Evolutionary conservation across 352 stramenopile genomes (phyloP), one percentile per base, ranked within the genome.

Genomic region (Pythium aphanidermatum): DNA sequence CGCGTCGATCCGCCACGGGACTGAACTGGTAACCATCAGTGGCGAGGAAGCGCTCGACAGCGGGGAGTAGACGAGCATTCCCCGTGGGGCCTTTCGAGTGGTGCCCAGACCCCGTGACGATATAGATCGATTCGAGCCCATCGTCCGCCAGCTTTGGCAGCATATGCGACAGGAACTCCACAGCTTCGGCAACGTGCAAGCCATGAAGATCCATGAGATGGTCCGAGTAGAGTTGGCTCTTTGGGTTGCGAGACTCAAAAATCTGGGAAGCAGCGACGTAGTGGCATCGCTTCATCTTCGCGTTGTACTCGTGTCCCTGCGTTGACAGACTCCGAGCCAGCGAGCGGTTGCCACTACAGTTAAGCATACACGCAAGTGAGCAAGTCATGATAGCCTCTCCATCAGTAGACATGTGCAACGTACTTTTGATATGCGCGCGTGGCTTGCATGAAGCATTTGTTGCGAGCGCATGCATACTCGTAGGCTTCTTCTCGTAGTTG

Each of bases 381-480:
- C 19, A 43, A 5, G 4, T 20, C 13, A 20, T 27, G 16, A 11
- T n/a, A 41, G 16, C 19, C 4, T 11, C 0, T 31, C 36, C 13
- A 32, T 19, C n/a, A n/a, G 6, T 23, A 27, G 0, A 31, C 4
- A 21, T 20, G n/a, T 21, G 2, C 8, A 16, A 46, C 63, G 28
- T 72, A 91, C 79, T 65, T 86, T 43, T 75, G 70, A 50, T 85
- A 93, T 35, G 81, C 81, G 14, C 82, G 73, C n/a, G 81, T 93
- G 5, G 81, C 81, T 16, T 75, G 62, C 81, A 93, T 91, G 36
- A 93, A 91, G 47, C 81, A 93, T 37, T 86, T 83, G 67, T 93
- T 93, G 14, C 81, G 78, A 13, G 78, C 81, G 28, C 78, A 86
- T 5, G 81, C 78, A 39, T 87, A 63, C 55, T 91, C 59, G 50